Conservation (phyloP, 306 rosid genomes). For the Fagus crenata region DNA sequence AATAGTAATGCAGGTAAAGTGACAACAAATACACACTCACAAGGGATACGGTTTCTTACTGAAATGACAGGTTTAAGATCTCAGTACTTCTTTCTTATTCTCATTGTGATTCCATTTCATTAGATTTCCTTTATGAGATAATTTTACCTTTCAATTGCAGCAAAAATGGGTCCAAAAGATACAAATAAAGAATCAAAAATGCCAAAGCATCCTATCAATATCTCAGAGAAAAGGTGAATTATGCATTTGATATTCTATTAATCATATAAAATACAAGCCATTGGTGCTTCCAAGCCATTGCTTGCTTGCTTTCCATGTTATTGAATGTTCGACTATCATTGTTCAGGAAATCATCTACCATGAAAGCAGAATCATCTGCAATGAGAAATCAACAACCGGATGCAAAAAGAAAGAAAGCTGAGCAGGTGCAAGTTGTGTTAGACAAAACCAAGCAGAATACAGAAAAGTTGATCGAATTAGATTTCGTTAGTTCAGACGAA, state of each 20-base stretch:
- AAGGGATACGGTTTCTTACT: constrained; percentile 85
- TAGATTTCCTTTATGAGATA: constrained; percentile 28
- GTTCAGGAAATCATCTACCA: constrained; percentile 61
- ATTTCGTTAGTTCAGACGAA: constrained; percentile 74
- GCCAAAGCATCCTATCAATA: constrained; percentile 39
- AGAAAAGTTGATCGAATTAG: constrained; percentile 75
- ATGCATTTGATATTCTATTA: constrained; percentile 11
- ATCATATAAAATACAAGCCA: constrained; percentile 15
- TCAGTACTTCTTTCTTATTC: constrained; percentile 10
- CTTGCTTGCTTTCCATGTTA: constrained; percentile 10
- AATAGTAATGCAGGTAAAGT: constrained; percentile 86
- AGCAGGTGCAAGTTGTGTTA: constrained; percentile 31
- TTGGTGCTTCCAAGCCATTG: constrained; percentile 4
- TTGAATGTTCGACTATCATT: constrained; percentile 19
- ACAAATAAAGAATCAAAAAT: constrained; percentile 34
- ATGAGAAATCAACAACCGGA: constrained; percentile 39
- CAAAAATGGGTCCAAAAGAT: constrained; percentile 32
- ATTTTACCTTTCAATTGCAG: constrained; percentile 45
- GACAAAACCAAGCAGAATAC: constrained; percentile 40
- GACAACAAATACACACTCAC: constrained; percentile 75
- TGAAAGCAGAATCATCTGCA: constrained; percentile 38
- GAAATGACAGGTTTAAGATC: constrained; percentile 65
- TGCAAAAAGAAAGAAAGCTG: constrained; percentile 55
- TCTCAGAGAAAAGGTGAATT: constrained; percentile 59
- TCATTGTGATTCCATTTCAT: constrained; percentile 5